Base-by-base conservation (phyloP, 768 basidiomycete genomes). In the Coprinopsis marcescibilis region DNA sequence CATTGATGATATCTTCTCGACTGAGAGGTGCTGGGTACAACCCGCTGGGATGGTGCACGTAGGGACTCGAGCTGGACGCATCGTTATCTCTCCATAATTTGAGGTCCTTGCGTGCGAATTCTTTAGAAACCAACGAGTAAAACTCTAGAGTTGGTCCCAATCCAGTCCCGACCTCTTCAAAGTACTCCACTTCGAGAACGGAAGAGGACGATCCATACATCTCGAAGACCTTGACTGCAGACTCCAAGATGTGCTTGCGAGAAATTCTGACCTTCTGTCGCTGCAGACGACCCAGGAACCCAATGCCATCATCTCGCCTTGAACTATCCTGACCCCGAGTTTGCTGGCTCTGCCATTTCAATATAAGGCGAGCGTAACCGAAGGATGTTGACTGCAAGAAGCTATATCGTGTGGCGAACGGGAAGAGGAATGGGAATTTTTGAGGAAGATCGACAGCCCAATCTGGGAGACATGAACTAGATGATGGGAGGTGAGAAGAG, bases 351-450 rank as follows among this genome's bases (percentile, higher is more conserved):
- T 93, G 89, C 89, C 90, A 96, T 60, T 93, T 92, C 44, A 92
- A 70, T 52, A 99, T 94, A 13, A 98, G 77, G 13, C 96, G 87
- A 0, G 92, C 91, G 62, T 97, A 97, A 41, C 96, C 96, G 56
- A 98, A 98, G 1, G 95, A 94, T 0, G 95, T 96, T 2, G 92
- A 95, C 65, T 98, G 94, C 6, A 99, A 71, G 77, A 97, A 98
- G 55, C 88, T 87, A 68, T 93, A 98, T 25, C 96, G 89, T 11
- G 94, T 96, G 17, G 94, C 87, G 65, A 99, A 98, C 0, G 96
- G 96, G 77, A 99, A 98, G 8, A 99, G 77, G 81, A 99, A 99
- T 0, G 95, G 89, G 77, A 96, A 99, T 57, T 93, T 86, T 57
- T 90, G 90, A 1, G 94, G 93, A 4, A 99, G 76, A 61, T 98